Base-by-base conservation (phyloP, 2,329 filamentous ascomycete genomes). In the Blastomyces parvus region DNA sequence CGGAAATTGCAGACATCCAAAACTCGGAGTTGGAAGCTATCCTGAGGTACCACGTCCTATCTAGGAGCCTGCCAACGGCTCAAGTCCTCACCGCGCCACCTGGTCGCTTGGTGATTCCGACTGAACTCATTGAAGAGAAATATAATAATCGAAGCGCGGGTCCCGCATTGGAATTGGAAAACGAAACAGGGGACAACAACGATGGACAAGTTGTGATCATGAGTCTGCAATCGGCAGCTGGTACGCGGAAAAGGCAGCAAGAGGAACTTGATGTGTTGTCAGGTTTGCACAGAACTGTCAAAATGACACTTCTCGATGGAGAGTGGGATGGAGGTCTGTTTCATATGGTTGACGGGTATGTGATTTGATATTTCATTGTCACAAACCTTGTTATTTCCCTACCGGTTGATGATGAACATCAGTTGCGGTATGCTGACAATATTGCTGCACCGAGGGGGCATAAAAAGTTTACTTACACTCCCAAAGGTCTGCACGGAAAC, bases 291-390 rank as follows among this genome's bases (percentile, higher is more conserved):
- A 52, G 58, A 22, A 36, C 38, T 6, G 60, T 44, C 11, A 57
- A 58, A 14, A 38, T 64, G 59, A 64, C 62, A 19, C 27, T 61
- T 59, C 50, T 64, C 22, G 62, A 64, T 38, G 62, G 62, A 6
- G n/a, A 22, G 6, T 64, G 59, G 62, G 59, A 36, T 46, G 48
- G 60, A 57, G 62, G 62, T 2, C 25, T 64, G n/a, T 64, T 61
- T 58, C 62, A 64, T 19, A 64, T 64, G 62, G 59, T 64, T 52
- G 62, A 64, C 48, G 60, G 46, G 62, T 64, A 61, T 36, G 62
- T 38, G 11, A 36, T 33, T 56, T 36, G 33, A 33, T 22, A 36
- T 36, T 17, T 7, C 17, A 55, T 36, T 4, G 8, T 38, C 22
- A 5, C n/a, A 17, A 30, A 56, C 13, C 19, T 22, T 17, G 52